phyloP scores from a whole-genome alignment of 2,329 filamentous ascomycete species.

The Xylaria sp. region DNA sequence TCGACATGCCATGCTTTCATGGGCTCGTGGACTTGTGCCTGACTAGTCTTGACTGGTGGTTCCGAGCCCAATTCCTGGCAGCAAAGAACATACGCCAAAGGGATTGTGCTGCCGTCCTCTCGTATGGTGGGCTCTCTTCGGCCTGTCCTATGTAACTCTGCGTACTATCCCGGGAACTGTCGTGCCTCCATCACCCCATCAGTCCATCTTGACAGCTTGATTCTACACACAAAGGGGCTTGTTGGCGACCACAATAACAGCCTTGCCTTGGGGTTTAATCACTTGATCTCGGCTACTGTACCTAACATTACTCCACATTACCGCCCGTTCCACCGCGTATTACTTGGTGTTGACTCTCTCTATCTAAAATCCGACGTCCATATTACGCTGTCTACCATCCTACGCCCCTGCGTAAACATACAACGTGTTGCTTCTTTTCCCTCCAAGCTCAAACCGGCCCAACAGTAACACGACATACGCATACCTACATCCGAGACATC shows the following conservation, averaged over 20 bases:
- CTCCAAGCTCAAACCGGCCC: constrained; percentile 2
- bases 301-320: constrained; percentile 9
- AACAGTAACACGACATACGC: constrained; percentile 2
- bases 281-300: constrained; percentile 7
- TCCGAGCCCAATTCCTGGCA: not conserved
- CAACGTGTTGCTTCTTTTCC: not conserved
- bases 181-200: not conserved
- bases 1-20: not conserved
- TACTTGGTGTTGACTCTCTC: not conserved
- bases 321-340: no score
- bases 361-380: not conserved
- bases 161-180: not conserved
- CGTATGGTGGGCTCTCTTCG: constrained; percentile 11
- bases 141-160: constrained; percentile 11
- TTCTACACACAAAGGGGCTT: not conserved
- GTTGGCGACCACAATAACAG: constrained; percentile 13
- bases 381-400: not conserved
- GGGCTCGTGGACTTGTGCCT: constrained; percentile 7
- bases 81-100: not conserved
- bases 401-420: not conserved
- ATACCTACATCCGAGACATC: not conserved
- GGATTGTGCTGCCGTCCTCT: constrained; percentile 2
- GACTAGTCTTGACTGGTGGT: constrained; percentile 10
- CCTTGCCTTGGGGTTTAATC: not conserved
- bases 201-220: not conserved